Evolutionary conservation across 345 rosid genomes (phyloP), one percentile per base, ranked within the genome.

Genomic region (Melaleuca quinquenervia): DNA sequence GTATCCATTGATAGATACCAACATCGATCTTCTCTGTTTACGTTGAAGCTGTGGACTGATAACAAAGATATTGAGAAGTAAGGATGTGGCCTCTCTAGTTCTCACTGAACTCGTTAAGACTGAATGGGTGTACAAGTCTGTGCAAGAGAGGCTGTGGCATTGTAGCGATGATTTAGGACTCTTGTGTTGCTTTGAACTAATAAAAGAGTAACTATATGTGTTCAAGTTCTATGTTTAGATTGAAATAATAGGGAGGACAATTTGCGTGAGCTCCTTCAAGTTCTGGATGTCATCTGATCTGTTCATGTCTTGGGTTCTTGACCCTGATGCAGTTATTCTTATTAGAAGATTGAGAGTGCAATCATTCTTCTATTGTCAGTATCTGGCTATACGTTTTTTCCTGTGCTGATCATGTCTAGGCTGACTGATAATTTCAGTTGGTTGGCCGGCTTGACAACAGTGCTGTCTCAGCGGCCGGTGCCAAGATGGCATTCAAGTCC

Each of bases 381-480:
- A 9, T 70, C 26, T 9, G 7, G 48, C 3, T 70, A 70, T 36
- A n/a, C n/a, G 78, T 55, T 16, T 76, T 80, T 78, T 22, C 52
- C 36, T 41, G 45, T 53, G 26, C 87, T 52, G 48, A 53, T 78
- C 45, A 6, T 78, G 41, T 16, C 50, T 26, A 24, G 7, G 44
- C 51, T 82, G 70, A 11, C 80, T 84, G 52, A 14, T 84, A 83
- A 16, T 55, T 21, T 85, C 92, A 97, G 99, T 90, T 97, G 88
- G 98, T 97, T n/a, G 99, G 99, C 82, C 92, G 99, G 88, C 99
- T 97, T 52, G 98, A 97, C 87, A 97, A 97, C 51, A 96, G 99
- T 84, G 98, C 99, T 24, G 95, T 97, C 80, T 97, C 99, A 11
- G 97, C 98, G 7, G 88, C 90, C 0, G 99, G 99, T 5, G 99